These are phyloP conservation scores for Tricholoma saponaceum DNA, from an alignment of 768 basidiomycete genomes.

Conservation along the genomic window DNA sequence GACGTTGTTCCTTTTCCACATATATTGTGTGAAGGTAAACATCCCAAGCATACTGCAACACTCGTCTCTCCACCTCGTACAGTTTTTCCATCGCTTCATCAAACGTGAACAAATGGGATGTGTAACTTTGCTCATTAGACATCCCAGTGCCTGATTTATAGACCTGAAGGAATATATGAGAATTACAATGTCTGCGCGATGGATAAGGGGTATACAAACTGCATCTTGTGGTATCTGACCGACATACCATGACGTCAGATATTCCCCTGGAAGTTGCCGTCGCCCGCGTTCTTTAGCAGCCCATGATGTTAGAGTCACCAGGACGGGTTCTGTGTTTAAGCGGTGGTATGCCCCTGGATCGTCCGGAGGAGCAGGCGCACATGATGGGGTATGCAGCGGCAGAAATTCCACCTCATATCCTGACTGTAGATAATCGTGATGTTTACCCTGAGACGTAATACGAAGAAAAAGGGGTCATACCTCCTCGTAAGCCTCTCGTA, in stretches of 20 bases:
- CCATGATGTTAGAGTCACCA: constrained; percentile 12
- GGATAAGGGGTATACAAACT: constrained; percentile 28
- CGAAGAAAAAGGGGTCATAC: constrained; percentile 23
- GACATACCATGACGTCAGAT: constrained; percentile 17
- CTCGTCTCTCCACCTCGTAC: constrained; percentile 21
- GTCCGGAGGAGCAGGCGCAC: constrained; percentile 13
- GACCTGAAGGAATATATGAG: constrained; percentile 26
- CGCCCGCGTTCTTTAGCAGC: constrained; percentile 4
- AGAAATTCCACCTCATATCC: constrained; percentile 14
- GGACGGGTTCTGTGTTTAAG: constrained; percentile 13
- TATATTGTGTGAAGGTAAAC: constrained; percentile 25
- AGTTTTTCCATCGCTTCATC: constrained; percentile 39
- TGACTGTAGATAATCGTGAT: constrained; percentile 6
- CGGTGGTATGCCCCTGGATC: not conserved
- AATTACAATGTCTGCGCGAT: not conserved
- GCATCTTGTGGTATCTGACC: constrained; percentile 32
- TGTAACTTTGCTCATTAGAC: constrained; percentile 50
- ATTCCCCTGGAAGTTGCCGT: constrained; percentile 9
- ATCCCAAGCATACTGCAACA: constrained; percentile 37
- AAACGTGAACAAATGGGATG: constrained; percentile 35
- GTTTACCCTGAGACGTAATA: not conserved
- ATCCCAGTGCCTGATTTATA: constrained; percentile 49
- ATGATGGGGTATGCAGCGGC: constrained; percentile 10
- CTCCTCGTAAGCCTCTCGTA: constrained; percentile 69
- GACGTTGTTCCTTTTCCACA: constrained; percentile 2